These are phyloP conservation scores for Narthecium ossifragum DNA, from an alignment of 106 monocot genomes.

Conservation along the genomic window DNA sequence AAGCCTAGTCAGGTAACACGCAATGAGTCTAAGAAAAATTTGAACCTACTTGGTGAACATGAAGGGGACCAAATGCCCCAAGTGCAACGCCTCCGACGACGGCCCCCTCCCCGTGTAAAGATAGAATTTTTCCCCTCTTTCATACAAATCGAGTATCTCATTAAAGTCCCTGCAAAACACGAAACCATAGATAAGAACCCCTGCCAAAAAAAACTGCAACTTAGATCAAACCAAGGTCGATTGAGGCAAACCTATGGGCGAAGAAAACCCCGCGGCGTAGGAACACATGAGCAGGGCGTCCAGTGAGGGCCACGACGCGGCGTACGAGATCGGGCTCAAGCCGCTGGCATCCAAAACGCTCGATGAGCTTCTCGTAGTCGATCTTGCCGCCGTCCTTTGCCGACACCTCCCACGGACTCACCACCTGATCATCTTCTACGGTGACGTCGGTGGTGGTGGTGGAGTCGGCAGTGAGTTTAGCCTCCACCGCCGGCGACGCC, in stretches of 20 bases:
- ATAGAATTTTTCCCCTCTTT: constrained; percentile 89
- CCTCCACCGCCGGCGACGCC: too few relatives aligned
- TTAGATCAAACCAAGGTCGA: not conserved
- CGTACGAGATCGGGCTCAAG: constrained; percentile 47
- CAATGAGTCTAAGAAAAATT: not conserved
- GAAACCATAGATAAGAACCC: not conserved
- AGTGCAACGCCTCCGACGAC: constrained; percentile 90
- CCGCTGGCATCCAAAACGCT: constrained; percentile 92
- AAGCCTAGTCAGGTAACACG: not conserved
- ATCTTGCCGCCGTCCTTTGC: constrained; percentile 88
- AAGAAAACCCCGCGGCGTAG: constrained; percentile 98
- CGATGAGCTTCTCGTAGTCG: constrained; percentile 97
- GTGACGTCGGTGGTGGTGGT: constrained; percentile 1
- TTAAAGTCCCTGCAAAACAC: constrained; percentile 63
- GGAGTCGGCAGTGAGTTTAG: constrained; percentile 5
- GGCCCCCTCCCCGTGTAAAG: constrained; percentile 91
- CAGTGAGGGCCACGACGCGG: constrained; percentile 78
- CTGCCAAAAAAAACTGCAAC: not conserved
- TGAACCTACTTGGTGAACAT: constrained; percentile 88
- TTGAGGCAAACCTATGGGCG: constrained; percentile 58
- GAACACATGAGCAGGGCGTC: constrained; percentile 76
- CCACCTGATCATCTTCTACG: constrained; percentile 49
- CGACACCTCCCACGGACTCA: constrained; percentile 91
- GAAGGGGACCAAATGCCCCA: constrained; percentile 94
- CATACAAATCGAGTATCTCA: constrained; percentile 84